These are phyloP conservation scores for Hyphopichia khmerensis DNA, from an alignment of 1,139 yeast species.

Conservation along the genomic window DNA sequence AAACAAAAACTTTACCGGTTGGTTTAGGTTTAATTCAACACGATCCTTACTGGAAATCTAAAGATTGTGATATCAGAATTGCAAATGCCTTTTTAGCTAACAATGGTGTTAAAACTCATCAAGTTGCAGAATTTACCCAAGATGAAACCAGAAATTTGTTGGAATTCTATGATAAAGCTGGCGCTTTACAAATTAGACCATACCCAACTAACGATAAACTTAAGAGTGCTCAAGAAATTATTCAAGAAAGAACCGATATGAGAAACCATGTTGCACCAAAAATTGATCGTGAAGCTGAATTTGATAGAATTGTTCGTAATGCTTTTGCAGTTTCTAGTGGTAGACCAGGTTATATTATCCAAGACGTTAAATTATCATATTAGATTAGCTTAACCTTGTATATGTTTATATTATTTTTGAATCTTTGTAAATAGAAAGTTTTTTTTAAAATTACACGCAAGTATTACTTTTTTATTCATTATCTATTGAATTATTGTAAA, in stretches of 20 bases:
- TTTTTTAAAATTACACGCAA: conserved; percentile 1
- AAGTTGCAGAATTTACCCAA: conserved; percentile 51
- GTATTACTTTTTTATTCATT: background rate
- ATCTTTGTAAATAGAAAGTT: conserved; percentile 7
- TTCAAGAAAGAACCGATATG: conserved; percentile 10
- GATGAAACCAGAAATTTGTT: conserved; percentile 56
- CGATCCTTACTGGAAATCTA: conserved; percentile 54
- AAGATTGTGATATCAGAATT: conserved; percentile 54
- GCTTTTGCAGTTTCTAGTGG: conserved; percentile 75
- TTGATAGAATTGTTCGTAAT: conserved; percentile 44
- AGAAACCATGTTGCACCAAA: background rate
- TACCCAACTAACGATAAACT: conserved; percentile 39
- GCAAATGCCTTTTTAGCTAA: conserved; percentile 48
- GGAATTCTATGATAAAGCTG: conserved; percentile 53
- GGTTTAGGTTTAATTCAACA: conserved; percentile 56
- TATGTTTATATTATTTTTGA: background rate
- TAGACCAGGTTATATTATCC: conserved; percentile 58
- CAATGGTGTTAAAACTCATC: conserved; percentile 48
- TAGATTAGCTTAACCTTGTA: background rate
- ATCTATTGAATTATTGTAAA: conserved; percentile 3
- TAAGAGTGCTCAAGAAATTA: conserved; percentile 14
- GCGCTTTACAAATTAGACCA: conserved; percentile 47
- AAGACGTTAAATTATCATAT: conserved; percentile 1
- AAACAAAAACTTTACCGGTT: conserved; percentile 51
- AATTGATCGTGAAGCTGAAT: conserved; percentile 24